Conservation (phyloP, 148 eudicot genomes). For the Spergularia bocconei region DNA sequence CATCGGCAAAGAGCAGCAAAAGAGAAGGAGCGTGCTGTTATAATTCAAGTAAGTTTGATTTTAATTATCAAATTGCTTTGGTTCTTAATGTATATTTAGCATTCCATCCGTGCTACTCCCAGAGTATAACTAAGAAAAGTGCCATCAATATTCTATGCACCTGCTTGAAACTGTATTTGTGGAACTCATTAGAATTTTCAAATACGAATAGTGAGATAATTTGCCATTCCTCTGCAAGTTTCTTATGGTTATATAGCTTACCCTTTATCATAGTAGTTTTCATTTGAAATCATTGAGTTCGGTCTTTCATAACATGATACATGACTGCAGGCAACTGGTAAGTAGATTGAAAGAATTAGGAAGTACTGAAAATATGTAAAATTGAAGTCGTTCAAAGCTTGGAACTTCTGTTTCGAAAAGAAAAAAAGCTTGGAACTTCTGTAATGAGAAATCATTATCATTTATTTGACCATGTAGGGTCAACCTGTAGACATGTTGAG, state of each 20-base stretch:
- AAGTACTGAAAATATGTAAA: no score
- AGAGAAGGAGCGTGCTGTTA: constrained; percentile 31
- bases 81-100: not conserved
- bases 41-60: constrained; percentile 52
- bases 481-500: no score
- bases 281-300: no score
- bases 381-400: no score
- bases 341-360: no score
- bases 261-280: not conserved
- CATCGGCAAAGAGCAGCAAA: constrained; percentile 36
- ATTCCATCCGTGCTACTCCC: not conserved
- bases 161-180: not conserved
- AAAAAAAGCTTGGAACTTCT: no score
- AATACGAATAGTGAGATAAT: not conserved
- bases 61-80: not conserved
- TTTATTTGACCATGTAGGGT: no score
- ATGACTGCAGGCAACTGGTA: no score
- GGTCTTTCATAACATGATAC: no score
- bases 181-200: not conserved
- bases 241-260: not conserved
- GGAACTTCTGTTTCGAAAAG: no score
- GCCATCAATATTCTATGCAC: not conserved
- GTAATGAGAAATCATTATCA: no score
- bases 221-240: not conserved
- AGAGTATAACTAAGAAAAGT: constrained; percentile 2